Evolutionary conservation across 2,329 filamentous ascomycete species (phyloP), one percentile per base, ranked within the genome.

Genomic region (Xylariomycetidae sp.): DNA sequence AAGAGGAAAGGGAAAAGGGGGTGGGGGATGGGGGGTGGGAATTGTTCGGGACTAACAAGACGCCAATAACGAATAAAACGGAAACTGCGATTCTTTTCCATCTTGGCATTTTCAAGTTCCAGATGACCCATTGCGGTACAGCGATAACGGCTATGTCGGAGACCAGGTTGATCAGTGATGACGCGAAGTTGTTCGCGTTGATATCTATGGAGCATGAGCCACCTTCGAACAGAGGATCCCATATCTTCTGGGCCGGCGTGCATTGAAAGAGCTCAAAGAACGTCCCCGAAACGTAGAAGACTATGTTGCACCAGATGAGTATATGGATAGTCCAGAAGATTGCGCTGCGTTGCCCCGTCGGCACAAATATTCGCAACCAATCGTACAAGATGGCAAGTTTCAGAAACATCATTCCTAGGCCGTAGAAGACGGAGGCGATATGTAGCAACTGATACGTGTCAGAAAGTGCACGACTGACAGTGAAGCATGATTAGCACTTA

Each of bases 201-300:
- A 39, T 38, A 25, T 45, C 34, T 16, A 45, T 38, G 16, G 31
- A 31, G 31, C 42, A 45, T 18, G 8, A 31, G 6, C 36, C 31
- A 6, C 40, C 37, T 15, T 40, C 27, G 16, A 30, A 30, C 11
- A 10, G 16, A 7, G 27, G 27, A 13, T 30, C 16, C 27, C 27
- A 30, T 6, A 30, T 30, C 27, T 30, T 30, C n/a, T 30, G n/a
- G 12, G 11, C 13, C 4, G 40, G 42, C 15, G 37, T 30, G 16
- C 42, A 45, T 26, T 38, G 40, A 33, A 45, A 43, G 7, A 33
- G 34, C 23, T 45, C 40, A 25, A 42, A 38, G 11, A 45, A 40
- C 14, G 42, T 45, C 17, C 40, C 40, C 6, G 39, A 34, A 10
- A 43, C 25, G 26, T 45, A 45, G 18, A 43, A 43, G 7, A 43